phyloP scores from a whole-genome alignment of 352 stramenopile species.

The Phytophthora agathidicida region DNA sequence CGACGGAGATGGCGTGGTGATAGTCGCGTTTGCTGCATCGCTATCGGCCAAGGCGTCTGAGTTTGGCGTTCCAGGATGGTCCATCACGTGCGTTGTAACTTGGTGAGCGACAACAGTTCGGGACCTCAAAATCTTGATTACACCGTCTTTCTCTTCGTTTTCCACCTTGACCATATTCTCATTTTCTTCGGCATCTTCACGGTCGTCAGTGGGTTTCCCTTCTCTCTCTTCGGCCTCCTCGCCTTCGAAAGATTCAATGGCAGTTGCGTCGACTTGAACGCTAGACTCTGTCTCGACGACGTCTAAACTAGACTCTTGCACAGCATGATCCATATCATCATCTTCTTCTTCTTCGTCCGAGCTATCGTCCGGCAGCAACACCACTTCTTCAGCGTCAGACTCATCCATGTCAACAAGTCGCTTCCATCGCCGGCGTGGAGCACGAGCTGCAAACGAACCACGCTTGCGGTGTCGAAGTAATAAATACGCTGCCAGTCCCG shows the following conservation, averaged over 20 bases:
- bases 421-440: slow-evolving; percentile 33
- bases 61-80: slow-evolving; percentile 7
- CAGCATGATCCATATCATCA: not conserved
- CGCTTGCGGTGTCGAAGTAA: slow-evolving; percentile 29
- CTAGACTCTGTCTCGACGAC: slow-evolving; percentile 5
- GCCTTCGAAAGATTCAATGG: slow-evolving; percentile 1
- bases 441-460: slow-evolving; percentile 7
- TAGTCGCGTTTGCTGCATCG: not conserved
- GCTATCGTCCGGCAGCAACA: slow-evolving; percentile 37
- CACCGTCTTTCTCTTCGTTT: not conserved
- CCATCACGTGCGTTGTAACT: slow-evolving; percentile 4
- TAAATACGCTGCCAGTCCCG: slow-evolving; percentile 29
- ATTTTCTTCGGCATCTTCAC: slow-evolving; percentile 13
- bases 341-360: slow-evolving; percentile 23
- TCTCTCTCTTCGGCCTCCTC: slow-evolving; percentile 15
- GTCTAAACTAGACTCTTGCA: slow-evolving; percentile 20
- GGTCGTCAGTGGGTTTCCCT: slow-evolving; percentile 5
- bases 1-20: slow-evolving; percentile 1
- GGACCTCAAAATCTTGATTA: not conserved
- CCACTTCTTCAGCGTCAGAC: slow-evolving; percentile 52
- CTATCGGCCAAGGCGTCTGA: slow-evolving; percentile 12
- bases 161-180: slow-evolving; percentile 10
- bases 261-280: slow-evolving; percentile 6
- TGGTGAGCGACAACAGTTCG: slow-evolving; percentile 8
- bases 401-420: slow-evolving; percentile 20